phyloP scores from a whole-genome alignment of 1,284 basidiomycete species.

The Coniferiporia sulphurascens region DNA sequence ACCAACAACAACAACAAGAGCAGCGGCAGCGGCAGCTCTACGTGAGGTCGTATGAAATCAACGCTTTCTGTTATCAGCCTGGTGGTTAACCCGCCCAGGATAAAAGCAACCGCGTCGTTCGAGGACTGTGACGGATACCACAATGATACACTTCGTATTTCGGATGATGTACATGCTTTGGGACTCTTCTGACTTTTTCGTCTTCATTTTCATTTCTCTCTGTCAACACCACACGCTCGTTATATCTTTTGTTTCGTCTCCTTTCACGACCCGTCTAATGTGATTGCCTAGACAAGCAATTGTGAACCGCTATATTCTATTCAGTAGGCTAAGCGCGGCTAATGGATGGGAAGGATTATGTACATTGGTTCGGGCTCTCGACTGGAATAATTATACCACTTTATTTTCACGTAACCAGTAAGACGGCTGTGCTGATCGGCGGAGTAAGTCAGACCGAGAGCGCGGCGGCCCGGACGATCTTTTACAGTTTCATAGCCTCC shows the following conservation, averaged over 20 bases:
- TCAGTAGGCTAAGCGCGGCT: slow-evolving; percentile 4
- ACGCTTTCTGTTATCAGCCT: slow-evolving; percentile 5
- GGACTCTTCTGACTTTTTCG: not conserved
- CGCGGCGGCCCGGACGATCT: not conserved
- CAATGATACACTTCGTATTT: not conserved
- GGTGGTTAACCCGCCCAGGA: too few species aligned
- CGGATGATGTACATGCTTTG: not conserved
- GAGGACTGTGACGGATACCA: too few species aligned
- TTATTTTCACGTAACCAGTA: not conserved
- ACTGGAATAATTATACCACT: not conserved
- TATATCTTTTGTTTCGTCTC: not conserved
- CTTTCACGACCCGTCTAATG: too few species aligned
- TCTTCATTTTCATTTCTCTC: slow-evolving; percentile 10
- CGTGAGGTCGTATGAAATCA: slow-evolving; percentile 21
- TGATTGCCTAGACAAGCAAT: too few species aligned
- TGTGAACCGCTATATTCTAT: not conserved
- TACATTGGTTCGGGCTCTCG: not conserved
- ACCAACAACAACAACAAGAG: slow-evolving; percentile 21
- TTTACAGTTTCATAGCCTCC: not conserved
- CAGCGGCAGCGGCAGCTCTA: not conserved
- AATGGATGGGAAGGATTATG: not conserved
- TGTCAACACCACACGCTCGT: slow-evolving; percentile 10
- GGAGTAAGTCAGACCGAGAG: too few species aligned
- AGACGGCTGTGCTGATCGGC: not conserved
- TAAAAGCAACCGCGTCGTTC: too few species aligned